Conservation (phyloP, 768 basidiomycete species). For the Coprinopsis strossmayeri region DNA sequence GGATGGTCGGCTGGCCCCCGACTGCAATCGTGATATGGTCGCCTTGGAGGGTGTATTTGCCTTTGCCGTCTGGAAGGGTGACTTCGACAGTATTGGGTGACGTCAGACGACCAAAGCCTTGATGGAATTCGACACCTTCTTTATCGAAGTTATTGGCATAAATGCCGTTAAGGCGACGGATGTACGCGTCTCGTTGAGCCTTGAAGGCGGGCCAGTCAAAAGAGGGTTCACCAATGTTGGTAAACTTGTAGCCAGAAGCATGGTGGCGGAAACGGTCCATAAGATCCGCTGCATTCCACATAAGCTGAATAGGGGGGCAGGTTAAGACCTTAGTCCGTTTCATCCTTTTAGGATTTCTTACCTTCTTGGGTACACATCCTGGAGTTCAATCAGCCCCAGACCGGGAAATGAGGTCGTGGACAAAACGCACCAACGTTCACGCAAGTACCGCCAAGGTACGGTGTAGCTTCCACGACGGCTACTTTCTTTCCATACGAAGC, state of each 20-base stretch:
- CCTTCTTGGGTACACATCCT: slow-evolving; percentile 99
- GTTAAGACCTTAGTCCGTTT: background rate
- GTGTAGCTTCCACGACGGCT: slow-evolving; percentile 76
- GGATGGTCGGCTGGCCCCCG: slow-evolving; percentile 79
- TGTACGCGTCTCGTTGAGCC: slow-evolving; percentile 92
- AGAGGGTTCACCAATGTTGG: slow-evolving; percentile 47
- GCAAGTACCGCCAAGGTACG: slow-evolving; percentile 86
- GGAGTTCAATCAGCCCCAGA: slow-evolving; percentile 1
- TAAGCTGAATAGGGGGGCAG: slow-evolving; percentile 49
- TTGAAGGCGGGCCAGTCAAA: slow-evolving; percentile 94
- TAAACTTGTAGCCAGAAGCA: slow-evolving; percentile 64
- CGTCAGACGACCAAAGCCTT: slow-evolving; percentile 68
- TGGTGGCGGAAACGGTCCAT: slow-evolving; percentile 81
- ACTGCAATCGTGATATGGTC: slow-evolving; percentile 81
- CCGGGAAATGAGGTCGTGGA: background rate
- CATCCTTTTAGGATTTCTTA: slow-evolving; percentile 18
- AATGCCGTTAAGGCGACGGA: slow-evolving; percentile 80
- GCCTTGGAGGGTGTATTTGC: slow-evolving; percentile 63
- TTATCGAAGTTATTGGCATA: slow-evolving; percentile 86
- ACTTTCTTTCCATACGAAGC: slow-evolving; percentile 90
- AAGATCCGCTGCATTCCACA: slow-evolving; percentile 96
- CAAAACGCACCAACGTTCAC: slow-evolving; percentile 85
- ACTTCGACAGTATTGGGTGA: slow-evolving; percentile 71
- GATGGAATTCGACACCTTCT: slow-evolving; percentile 84
- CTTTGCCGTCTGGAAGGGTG: slow-evolving; percentile 53